Base-by-base conservation (phyloP, 129 eudicot genomes). In the Lactuca saligna region DNA sequence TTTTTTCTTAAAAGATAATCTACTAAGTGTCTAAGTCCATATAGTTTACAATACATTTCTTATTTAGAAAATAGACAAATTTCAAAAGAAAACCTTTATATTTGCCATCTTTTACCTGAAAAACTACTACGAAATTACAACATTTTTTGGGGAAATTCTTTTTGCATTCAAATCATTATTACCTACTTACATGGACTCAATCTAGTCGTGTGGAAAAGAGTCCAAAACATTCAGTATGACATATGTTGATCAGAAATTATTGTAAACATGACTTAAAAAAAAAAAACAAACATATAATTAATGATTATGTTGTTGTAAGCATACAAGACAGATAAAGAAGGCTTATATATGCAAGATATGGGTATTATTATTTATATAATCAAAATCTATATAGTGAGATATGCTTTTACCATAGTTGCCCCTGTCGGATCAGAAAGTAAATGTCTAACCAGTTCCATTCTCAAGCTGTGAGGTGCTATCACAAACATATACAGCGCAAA, bases 371-470 rank as follows among this genome's bases (percentile, higher is more conserved):
- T 69, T 75, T 44, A 11, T 70, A 68, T 59, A 61, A 66, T 58
- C 81, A 63, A 77, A 69, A 54, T 61, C 70, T 84, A 90, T 50
- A 77, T 16, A 0, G 88, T 75, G 58, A 92, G 87, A 76, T 89
- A 93, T 25, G 95, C 89, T 82, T 78, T 89, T 33, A 89, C 50
- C 99, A 93, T 89, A 13, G 75, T 89, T 66, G 80, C 88, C 35
- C 99, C 99, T 4, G 99, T 89, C 9, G 97, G 97, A 78, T 93
- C 99, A 41, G 95, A 89, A 60, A 93, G 69, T 34, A 93, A 85
- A 83, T 93, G 99, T 71, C 87, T 81, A 71, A 93, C 88, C 11
- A 93, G 91, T 61, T 81, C 56, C 90, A 83, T 93, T 73, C 99
- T 85, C 82, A 93, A 49, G 81, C 86, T 85, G 34, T 84, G 90